phyloP scores from a whole-genome alignment of 768 basidiomycete species.

The Cystofilobasidium ferigula region DNA sequence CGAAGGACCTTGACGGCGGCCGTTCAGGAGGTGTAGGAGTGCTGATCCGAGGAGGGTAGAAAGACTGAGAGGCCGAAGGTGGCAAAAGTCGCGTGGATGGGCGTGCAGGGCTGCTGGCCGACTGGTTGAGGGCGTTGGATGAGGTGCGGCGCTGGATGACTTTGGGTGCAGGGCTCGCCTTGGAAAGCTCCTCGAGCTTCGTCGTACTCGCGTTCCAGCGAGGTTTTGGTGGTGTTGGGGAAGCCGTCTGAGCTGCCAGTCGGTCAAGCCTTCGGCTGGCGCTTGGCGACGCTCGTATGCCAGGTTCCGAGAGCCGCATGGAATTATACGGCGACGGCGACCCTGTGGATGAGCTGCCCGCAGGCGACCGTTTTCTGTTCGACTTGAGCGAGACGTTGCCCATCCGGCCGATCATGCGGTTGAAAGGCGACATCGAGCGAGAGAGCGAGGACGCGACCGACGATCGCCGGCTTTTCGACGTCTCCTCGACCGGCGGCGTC shows the following conservation, averaged over 20 bases:
- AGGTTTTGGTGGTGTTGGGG: background rate
- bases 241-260: background rate
- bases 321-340: background rate
- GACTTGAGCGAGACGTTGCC: background rate
- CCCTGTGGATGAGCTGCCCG: background rate
- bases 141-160: background rate
- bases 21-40: background rate
- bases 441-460: conserved; percentile 5
- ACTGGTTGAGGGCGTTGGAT: background rate
- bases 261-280: background rate
- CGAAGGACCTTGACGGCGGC: background rate
- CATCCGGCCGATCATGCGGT: conserved; percentile 16
- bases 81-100: background rate
- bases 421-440: conserved; percentile 11
- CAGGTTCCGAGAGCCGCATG: background rate
- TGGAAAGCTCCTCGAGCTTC: background rate
- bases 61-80: background rate
- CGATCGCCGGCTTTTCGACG: conserved; percentile 1
- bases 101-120: background rate
- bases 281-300: background rate
- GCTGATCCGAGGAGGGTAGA: background rate
- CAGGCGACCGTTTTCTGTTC: background rate
- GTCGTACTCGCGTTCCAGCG: background rate
- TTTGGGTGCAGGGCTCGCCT: background rate
- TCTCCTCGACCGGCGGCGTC: conserved; percentile 3